Evolutionary conservation across 352 stramenopile genomes (phyloP).

Genomic region (Plasmopara halstedii): DNA sequence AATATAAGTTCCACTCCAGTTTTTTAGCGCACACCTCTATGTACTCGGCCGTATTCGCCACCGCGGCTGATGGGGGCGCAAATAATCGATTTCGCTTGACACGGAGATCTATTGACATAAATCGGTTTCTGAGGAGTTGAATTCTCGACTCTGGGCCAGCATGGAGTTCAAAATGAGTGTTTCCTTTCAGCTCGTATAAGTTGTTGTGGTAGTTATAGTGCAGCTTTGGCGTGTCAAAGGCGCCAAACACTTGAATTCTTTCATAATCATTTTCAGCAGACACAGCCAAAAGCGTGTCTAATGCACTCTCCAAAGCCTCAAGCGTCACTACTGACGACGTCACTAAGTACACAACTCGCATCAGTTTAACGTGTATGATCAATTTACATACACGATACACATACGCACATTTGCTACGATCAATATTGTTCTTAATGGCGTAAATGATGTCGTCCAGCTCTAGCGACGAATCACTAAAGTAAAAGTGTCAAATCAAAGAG

Average conservation of each 20-base stretch:
- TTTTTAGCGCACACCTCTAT: slow-evolving; percentile 25
- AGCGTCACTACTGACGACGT: slow-evolving; percentile 76
- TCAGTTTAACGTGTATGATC: neutral
- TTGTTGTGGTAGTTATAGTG: slow-evolving; percentile 59
- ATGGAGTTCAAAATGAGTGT: slow-evolving; percentile 49
- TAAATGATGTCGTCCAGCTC: slow-evolving; percentile 78
- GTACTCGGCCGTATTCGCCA: slow-evolving; percentile 55
- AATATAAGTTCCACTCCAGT: neutral
- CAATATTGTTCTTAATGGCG: slow-evolving; percentile 86
- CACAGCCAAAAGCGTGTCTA: slow-evolving; percentile 75
- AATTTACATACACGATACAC: neutral
- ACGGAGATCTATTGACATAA: slow-evolving; percentile 58
- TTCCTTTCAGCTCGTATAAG: slow-evolving; percentile 65
- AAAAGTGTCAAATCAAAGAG: slow-evolving; percentile 1
- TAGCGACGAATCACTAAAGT: slow-evolving; percentile 53
- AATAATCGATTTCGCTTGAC: slow-evolving; percentile 84
- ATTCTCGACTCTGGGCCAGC: slow-evolving; percentile 46
- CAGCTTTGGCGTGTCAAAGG: slow-evolving; percentile 66
- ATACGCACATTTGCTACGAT: slow-evolving; percentile 75
- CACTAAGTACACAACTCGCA: slow-evolving; percentile 32
- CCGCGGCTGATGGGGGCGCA: slow-evolving; percentile 41
- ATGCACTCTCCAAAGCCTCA: slow-evolving; percentile 70
- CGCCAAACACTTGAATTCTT: slow-evolving; percentile 71
- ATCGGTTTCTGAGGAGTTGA: slow-evolving; percentile 59
- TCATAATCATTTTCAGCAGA: slow-evolving; percentile 78